Percentiles rank a stretch among this genome's conserved stretches.
Evolutionary conservation across 1,284 basidiomycete species (phyloP).

Genomic region (Malassezia obtusa): DNA sequence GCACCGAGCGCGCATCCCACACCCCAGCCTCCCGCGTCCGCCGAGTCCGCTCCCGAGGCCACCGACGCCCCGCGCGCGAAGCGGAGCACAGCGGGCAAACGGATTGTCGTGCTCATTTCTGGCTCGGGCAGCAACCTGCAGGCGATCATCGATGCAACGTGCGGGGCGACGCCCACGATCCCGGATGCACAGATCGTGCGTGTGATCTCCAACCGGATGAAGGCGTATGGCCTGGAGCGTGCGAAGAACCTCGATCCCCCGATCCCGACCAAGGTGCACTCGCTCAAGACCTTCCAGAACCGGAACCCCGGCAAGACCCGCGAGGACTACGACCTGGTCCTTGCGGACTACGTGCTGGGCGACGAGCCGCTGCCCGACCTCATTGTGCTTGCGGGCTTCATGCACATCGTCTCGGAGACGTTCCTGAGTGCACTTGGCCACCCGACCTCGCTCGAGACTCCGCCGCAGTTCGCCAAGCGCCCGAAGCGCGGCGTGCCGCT

Average conservation of each 20-base stretch:
- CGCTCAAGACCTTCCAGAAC: constrained; percentile 72
- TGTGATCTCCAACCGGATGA: constrained; percentile 85
- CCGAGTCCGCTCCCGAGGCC: no score
- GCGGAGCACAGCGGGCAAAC: constrained; percentile 21
- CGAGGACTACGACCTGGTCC: constrained; percentile 73
- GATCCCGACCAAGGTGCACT: constrained; percentile 74
- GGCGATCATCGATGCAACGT: constrained; percentile 81
- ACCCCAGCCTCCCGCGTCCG: no score
- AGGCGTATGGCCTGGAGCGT: constrained; percentile 76
- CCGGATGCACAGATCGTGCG: constrained; percentile 60
- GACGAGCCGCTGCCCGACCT: constrained; percentile 59
- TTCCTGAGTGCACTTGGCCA: constrained; percentile 50
- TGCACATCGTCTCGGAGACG: constrained; percentile 68
- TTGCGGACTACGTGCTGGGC: constrained; percentile 62
- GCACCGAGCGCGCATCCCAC: no score
- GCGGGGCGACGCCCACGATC: constrained; percentile 51
- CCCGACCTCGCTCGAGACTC: constrained; percentile 20
- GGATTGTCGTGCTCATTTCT: constrained; percentile 44
- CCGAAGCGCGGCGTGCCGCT: constrained; percentile 59
- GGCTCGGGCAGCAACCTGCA: constrained; percentile 72
- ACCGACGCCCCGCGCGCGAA: background rate
- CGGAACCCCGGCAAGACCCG: constrained; percentile 62
- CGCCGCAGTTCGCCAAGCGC: constrained; percentile 20
- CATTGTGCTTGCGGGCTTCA: constrained; percentile 90
- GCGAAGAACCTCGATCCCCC: constrained; percentile 60